These are phyloP conservation scores for Diaporthe capsici DNA, from an alignment of 2,329 filamentous ascomycete species.

Conservation along the genomic window DNA sequence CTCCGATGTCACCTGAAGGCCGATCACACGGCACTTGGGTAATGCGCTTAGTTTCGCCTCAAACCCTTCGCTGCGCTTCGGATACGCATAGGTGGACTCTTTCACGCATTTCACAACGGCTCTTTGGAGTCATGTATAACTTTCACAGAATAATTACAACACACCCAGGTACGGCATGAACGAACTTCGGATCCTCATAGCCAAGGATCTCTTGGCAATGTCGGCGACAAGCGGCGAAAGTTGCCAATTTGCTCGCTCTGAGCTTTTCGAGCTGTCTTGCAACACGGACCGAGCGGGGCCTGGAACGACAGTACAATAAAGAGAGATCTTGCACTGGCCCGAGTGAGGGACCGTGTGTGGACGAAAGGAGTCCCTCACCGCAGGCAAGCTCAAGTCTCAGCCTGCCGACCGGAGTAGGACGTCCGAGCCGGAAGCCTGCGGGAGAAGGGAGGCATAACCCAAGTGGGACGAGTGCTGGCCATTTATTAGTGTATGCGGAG, in stretches of 20 bases:
- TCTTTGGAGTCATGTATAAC: background rate
- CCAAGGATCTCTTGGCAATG: background rate
- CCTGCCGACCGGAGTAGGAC: background rate
- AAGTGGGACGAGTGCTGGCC: background rate
- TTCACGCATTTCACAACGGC: background rate
- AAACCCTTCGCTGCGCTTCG: background rate
- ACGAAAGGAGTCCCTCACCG: background rate
- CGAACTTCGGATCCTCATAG: background rate
- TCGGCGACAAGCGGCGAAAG: background rate
- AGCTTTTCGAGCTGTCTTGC: background rate
- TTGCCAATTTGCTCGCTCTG: background rate
- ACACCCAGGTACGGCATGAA: background rate
- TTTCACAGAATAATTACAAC: background rate
- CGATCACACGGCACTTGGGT: slow-evolving; percentile 7
- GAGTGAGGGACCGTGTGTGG: background rate
- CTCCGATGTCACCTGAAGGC: background rate
- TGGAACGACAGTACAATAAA: background rate
- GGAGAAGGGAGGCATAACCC: background rate
- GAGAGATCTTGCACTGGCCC: background rate
- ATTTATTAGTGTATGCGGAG: background rate
- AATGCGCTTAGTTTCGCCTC: background rate
- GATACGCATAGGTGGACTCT: background rate
- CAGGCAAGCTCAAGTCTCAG: background rate
- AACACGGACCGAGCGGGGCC: background rate
- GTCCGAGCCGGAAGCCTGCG: background rate